Conservation (phyloP, 1,284 basidiomycete species). For the Microbotryum scabiosae region DNA sequence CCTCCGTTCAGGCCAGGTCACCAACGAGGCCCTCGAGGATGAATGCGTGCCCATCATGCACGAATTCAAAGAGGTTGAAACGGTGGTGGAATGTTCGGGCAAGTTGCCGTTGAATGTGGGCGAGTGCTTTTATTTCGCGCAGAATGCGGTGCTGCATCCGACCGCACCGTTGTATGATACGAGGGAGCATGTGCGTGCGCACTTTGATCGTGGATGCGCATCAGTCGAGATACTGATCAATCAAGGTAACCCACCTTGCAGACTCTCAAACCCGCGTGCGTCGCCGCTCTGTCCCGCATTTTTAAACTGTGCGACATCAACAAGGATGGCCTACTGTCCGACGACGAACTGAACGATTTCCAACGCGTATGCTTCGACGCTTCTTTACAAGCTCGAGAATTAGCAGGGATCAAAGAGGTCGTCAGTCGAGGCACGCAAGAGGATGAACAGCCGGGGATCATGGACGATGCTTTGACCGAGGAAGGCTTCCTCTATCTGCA, state of each 20-base stretch:
- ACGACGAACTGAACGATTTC: slow-evolving; percentile 89
- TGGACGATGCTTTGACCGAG: slow-evolving; percentile 76
- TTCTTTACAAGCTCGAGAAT: slow-evolving; percentile 81
- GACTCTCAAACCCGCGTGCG: slow-evolving; percentile 89
- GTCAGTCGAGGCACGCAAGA: slow-evolving; percentile 7
- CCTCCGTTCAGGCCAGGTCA: slow-evolving; percentile 80
- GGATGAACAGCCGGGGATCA: slow-evolving; percentile 51
- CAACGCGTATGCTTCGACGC: slow-evolving; percentile 55
- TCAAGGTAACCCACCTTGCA: slow-evolving; percentile 37
- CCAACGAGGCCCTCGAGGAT: slow-evolving; percentile 87
- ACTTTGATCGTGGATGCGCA: neutral
- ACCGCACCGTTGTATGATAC: slow-evolving; percentile 97
- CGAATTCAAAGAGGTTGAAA: slow-evolving; percentile 81
- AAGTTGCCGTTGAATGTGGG: slow-evolving; percentile 83
- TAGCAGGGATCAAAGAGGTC: slow-evolving; percentile 52
- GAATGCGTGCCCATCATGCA: slow-evolving; percentile 90
- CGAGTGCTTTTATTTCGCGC: slow-evolving; percentile 98
- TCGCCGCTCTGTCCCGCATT: slow-evolving; percentile 80
- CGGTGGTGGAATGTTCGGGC: slow-evolving; percentile 94
- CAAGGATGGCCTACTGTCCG: slow-evolving; percentile 86
- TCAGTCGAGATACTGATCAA: neutral
- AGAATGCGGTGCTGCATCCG: slow-evolving; percentile 94
- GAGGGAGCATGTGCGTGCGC: slow-evolving; percentile 67
- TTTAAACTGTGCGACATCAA: slow-evolving; percentile 93
- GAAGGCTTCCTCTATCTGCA: slow-evolving; percentile 90